Evolutionary conservation across 345 rosid genomes (phyloP), one percentile per base, ranked within the genome.

Genomic region (Geranium rotundifolium): DNA sequence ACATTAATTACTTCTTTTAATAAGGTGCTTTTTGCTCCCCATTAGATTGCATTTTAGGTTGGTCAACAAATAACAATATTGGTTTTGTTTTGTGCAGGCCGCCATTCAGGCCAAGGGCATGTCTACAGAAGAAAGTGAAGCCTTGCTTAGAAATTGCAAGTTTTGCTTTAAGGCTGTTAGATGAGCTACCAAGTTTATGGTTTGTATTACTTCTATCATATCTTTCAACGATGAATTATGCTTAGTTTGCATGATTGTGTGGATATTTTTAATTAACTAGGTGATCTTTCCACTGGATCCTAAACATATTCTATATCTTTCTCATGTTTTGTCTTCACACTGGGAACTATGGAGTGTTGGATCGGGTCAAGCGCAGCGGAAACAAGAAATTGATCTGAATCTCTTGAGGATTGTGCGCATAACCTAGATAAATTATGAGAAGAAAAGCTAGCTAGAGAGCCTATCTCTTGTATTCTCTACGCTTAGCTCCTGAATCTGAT

Each of bases 31-130:
- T 31, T 7, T 31, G 3, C 37, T 31, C 37, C 37, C 50, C 50
- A 41, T 41, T 6, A 41, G 10, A 41, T 13, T 41, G 50, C 5
- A 41, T 4, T 13, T 41, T 1, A 5, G 1, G 50, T 41, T 41
- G 50, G n/a, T n/a, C n/a, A n/a, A n/a, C n/a, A n/a, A n/a, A n/a
- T n/a, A n/a, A n/a, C n/a, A n/a, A n/a, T n/a, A 41, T 13, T 41
- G 1, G 50, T 41, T 6, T 41, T 6, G 5, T 1, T n/a, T n/a
- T 41, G 50, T 41, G 18, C 75, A 86, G 96, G 95, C 95, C 34
- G 89, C 98, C 6, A 80, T 91, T 69, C 96, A 86, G 71, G 98
- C 89, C 20, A 89, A 89, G 71, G 96, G 96, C 17, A 60, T 78
- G 5, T 77, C 90, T 0, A 77, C 19, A 49, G 84, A 70, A 73